These are phyloP conservation scores for Cyberlindnera bimundalis DNA, from an alignment of 805 yeast species.

Conservation along the genomic window DNA sequence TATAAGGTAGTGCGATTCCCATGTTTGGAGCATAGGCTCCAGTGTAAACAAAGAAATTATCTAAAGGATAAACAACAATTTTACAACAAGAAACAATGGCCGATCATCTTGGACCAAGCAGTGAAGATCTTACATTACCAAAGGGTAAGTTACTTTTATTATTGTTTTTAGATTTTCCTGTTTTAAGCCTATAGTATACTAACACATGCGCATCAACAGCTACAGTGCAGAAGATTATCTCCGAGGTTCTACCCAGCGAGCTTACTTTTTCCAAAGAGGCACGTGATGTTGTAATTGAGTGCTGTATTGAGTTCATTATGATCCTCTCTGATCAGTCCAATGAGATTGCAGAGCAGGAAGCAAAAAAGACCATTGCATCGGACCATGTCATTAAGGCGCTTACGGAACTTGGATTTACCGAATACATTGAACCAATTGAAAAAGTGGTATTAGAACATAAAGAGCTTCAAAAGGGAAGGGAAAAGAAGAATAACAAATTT, in stretches of 20 bases:
- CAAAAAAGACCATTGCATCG: slow-evolving; percentile 93
- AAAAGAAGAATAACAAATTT: slow-evolving; percentile 86
- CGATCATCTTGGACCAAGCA: slow-evolving; percentile 19
- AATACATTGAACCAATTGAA: slow-evolving; percentile 78
- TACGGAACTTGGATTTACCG: slow-evolving; percentile 79
- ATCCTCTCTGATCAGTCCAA: slow-evolving; percentile 89
- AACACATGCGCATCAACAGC: slow-evolving; percentile 40
- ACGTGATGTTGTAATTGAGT: slow-evolving; percentile 90
- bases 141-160: slow-evolving; percentile 36
- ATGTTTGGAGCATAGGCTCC: too few relatives aligned
- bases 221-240: slow-evolving; percentile 90
- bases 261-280: slow-evolving; percentile 89
- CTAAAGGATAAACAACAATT: background rate
- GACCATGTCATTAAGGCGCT: slow-evolving; percentile 93
- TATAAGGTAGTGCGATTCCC: slow-evolving; percentile 1
- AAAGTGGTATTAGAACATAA: slow-evolving; percentile 82
- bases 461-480: slow-evolving; percentile 83
- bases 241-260: slow-evolving; percentile 88
- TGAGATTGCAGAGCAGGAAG: slow-evolving; percentile 93
- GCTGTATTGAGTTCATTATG: slow-evolving; percentile 95
- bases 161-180: background rate
- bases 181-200: background rate
- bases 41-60: background rate
- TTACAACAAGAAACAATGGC: slow-evolving; percentile 15
- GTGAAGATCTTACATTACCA: slow-evolving; percentile 43